These are phyloP conservation scores for Hansenula lynferdii DNA, from an alignment of 1,139 yeast species.

Conservation along the genomic window DNA sequence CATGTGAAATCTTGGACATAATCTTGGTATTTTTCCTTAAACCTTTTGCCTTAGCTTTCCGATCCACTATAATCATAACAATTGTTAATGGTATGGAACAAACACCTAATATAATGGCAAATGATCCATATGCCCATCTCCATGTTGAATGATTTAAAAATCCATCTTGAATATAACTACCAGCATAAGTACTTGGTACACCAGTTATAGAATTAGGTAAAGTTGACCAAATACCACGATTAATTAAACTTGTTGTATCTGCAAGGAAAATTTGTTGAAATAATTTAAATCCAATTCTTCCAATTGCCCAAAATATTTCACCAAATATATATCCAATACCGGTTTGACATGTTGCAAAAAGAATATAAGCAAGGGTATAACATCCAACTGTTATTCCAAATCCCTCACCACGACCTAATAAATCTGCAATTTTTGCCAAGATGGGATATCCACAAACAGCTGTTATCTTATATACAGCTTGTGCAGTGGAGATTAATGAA, in stretches of 20 bases:
- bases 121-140: constrained; percentile 38
- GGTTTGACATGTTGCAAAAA: constrained; percentile 28
- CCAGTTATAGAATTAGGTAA: constrained; percentile 25
- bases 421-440: constrained; percentile 34
- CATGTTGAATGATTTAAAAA: constrained; percentile 23
- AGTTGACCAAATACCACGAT: constrained; percentile 32
- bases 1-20: constrained; percentile 10
- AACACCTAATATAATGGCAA: constrained; percentile 31
- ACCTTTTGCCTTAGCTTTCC: constrained; percentile 21
- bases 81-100: constrained; percentile 27
- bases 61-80: constrained; percentile 26
- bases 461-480: constrained; percentile 34
- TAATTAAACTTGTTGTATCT: constrained; percentile 31
- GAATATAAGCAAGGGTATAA: constrained; percentile 27
- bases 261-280: constrained; percentile 34
- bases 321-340: constrained; percentile 28
- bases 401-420: constrained; percentile 37
- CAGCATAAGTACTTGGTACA: constrained; percentile 22
- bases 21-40: constrained; percentile 9
- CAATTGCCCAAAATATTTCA: constrained; percentile 31
- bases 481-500: constrained; percentile 34
- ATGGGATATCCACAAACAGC: constrained; percentile 35
- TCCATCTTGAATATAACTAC: constrained; percentile 22
- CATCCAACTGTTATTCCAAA: constrained; percentile 28
- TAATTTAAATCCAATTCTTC: constrained; percentile 31